A percentile compares a stretch with the other conserved stretches of the same genome.
phyloP scores from a whole-genome alignment of 2,329 filamentous ascomycete genomes.

The Penicillium sp. region DNA sequence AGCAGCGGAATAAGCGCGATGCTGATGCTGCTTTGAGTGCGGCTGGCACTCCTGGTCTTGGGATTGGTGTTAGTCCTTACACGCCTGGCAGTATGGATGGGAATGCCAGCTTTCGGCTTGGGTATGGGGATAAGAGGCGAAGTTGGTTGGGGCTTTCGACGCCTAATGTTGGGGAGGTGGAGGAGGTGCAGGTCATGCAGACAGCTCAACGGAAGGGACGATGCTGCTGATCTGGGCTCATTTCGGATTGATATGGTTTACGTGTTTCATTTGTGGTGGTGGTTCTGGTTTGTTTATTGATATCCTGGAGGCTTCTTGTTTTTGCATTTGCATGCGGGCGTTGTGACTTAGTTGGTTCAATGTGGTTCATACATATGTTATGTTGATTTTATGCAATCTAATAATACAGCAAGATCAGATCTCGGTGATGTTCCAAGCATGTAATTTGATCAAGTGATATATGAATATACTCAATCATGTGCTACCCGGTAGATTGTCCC shows the following conservation, averaged over 20 bases:
- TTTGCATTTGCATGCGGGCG: neutral
- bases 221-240: conserved; percentile 40
- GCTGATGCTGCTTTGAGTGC: conserved; percentile 48
- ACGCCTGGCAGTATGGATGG: conserved; percentile 47
- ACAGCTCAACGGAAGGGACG: conserved; percentile 36
- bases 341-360: neutral
- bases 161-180: conserved; percentile 42
- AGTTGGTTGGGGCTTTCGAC: conserved; percentile 66
- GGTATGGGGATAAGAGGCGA: conserved; percentile 61
- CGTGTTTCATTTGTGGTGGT: neutral
- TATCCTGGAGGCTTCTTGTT: conserved; percentile 1
- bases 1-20: conserved; percentile 63
- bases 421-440: neutral
- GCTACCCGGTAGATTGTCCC: no score
- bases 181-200: conserved; percentile 30
- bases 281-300: neutral
- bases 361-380: neutral
- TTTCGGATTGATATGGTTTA: neutral
- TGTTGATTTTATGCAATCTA: neutral
- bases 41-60: conserved; percentile 47
- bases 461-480: neutral
- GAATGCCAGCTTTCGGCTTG: conserved; percentile 61
- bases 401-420: neutral
- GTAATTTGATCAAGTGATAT: neutral
- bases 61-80: conserved; percentile 43